phyloP scores from a whole-genome alignment of 371 early-diverging fungal genomes.

The Dentiscutata heterogama region DNA sequence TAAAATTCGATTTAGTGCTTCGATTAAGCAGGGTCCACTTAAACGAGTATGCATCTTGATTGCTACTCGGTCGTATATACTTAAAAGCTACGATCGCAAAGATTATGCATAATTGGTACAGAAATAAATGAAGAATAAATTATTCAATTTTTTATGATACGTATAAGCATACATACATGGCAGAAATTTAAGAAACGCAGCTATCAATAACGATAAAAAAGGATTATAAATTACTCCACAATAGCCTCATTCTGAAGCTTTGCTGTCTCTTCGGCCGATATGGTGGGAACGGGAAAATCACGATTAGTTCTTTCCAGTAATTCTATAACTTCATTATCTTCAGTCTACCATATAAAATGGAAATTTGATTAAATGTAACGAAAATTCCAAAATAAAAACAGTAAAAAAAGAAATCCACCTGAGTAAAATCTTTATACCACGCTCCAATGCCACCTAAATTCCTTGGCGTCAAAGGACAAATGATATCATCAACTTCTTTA shows the following conservation, averaged over 20 bases:
- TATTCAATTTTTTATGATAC: no score
- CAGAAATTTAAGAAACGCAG: no score
- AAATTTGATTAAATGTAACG: background rate
- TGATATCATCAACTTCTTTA: conserved; percentile 34
- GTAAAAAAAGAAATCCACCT: background rate
- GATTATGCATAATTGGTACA: no score
- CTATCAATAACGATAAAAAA: no score
- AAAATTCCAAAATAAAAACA: background rate
- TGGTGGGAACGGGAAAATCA: conserved; percentile 14
- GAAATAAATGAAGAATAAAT: no score
- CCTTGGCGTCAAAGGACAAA: conserved; percentile 23
- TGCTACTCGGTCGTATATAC: no score
- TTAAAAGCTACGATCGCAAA: no score
- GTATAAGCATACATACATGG: no score
- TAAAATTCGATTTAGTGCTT: no score
- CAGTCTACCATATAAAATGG: conserved; percentile 8
- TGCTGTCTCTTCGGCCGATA: background rate
- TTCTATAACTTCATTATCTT: conserved; percentile 36
- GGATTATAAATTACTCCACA: background rate
- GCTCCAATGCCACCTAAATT: conserved; percentile 26
- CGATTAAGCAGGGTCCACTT: no score
- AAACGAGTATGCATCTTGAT: no score
- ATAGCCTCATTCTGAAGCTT: background rate
- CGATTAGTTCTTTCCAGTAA: conserved; percentile 5
- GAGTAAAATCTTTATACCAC: conserved; percentile 30